Percentiles rank a stretch among this genome's conserved stretches.
Conservation (phyloP, 78 protist genomes). For the Chrysochromulina tobinii region DNA sequence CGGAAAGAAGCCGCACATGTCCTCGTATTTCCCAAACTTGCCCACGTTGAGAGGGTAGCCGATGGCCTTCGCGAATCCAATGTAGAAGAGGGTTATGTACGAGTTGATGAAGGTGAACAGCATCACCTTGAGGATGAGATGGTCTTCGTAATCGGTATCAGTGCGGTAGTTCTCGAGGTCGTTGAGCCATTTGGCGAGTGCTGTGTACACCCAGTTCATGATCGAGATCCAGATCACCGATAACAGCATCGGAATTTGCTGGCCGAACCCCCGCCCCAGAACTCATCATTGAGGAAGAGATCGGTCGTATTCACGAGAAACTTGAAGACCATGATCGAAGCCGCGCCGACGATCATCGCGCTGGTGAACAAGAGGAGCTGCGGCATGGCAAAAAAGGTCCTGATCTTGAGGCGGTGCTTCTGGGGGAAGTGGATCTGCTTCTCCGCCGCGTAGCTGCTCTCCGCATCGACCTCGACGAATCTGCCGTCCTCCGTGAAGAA, state of each 20-base stretch:
- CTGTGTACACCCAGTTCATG: neutral
- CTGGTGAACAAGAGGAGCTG: neutral
- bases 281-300: no score
- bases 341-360: neutral
- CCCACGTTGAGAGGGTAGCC: no score
- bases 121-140: constrained; percentile 59
- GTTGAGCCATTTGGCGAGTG: constrained; percentile 26
- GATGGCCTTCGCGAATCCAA: constrained; percentile 73
- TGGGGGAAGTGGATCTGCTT: no score
- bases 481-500: neutral
- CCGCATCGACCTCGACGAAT: no score
- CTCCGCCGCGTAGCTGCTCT: no score
- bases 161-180: constrained; percentile 73
- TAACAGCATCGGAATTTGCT: neutral
- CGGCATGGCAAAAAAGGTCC: no score
- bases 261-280: no score
- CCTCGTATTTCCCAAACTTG: no score
- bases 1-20: neutral
- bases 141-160: constrained; percentile 35
- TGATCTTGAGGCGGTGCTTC: neutral
- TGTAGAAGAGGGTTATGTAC: constrained; percentile 68
- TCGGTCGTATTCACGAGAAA: neutral
- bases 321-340: neutral
- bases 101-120: constrained; percentile 77
- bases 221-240: constrained; percentile 8